Evolutionary conservation across 768 basidiomycete genomes (phyloP), one percentile per base, ranked within the genome.

Genomic region (Dacryopinax primogenitus): DNA sequence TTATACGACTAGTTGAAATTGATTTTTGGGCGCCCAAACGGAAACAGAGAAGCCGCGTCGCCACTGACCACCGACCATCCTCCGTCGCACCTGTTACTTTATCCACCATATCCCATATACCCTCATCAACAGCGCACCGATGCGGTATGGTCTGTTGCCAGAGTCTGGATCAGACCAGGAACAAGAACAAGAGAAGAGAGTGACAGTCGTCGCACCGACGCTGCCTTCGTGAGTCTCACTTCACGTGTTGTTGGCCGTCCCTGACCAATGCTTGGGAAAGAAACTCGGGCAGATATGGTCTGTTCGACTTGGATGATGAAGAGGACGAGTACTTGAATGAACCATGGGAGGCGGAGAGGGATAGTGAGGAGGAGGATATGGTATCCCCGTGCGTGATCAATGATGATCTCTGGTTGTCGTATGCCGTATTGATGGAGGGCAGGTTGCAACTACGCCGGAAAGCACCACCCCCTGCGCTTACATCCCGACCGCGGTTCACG

Each of bases 41-140:
- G 51, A 58, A 30, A 30, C 51, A 58, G 51, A 58, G 51, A 58
- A 58, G n/a, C n/a, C n/a, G n/a, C n/a, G n/a, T n/a, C n/a, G n/a
- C n/a, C n/a, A n/a, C n/a, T n/a, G n/a, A n/a, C n/a, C n/a, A n/a
- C n/a, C n/a, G n/a, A n/a, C n/a, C n/a, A n/a, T n/a, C n/a, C n/a
- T n/a, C n/a, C n/a, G n/a, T 44, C 18, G 23, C 23, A 44, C 41
- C 41, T 44, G 7, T 7, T 44, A 44, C 41, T 18, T 23, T 7
- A 6, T 44, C 41, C 23, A 18, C 11, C 9, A 9, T 37, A 44
- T 18, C n/a, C n/a, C n/a, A n/a, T n/a, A n/a, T n/a, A 39, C 37
- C 37, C n/a, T 39, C 37, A 39, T 11, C 37, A 39, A 39, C 37
- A 11, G n/a, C 37, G 12, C 37, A 58, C 26, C 30, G 9, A 58